phyloP scores from a whole-genome alignment of 225 moss, liverwort and hornwort genomes.

The Pseudoscleropodium purum region DNA sequence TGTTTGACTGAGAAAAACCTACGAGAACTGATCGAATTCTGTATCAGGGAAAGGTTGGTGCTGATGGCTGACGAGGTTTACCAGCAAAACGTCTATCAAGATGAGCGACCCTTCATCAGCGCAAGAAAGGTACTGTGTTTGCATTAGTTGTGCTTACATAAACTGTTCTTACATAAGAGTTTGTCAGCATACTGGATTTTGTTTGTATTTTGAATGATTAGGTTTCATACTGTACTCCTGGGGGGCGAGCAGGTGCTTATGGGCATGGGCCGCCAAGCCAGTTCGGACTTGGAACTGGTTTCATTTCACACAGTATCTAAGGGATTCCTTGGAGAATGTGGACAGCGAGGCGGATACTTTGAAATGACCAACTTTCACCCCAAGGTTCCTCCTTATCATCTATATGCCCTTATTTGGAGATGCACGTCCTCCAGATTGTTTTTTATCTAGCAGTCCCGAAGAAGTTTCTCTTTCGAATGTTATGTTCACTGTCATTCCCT shows the following conservation, averaged over 20 bases:
- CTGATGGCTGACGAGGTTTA: slow-evolving; percentile 88
- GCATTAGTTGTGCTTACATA: not conserved
- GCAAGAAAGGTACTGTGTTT: slow-evolving; percentile 58
- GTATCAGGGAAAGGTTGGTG: slow-evolving; percentile 60
- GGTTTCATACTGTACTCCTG: not conserved
- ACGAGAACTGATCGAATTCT: slow-evolving; percentile 65
- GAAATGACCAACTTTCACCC: slow-evolving; percentile 92
- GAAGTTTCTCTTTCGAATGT: not conserved
- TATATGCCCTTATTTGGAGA: not conserved
- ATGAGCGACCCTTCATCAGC: slow-evolving; percentile 78
- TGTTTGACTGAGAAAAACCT: slow-evolving; percentile 61
- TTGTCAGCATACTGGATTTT: not conserved
- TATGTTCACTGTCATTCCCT: not conserved
- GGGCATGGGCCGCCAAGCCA: slow-evolving; percentile 49
- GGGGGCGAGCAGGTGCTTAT: slow-evolving; percentile 41
- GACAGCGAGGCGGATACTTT: slow-evolving; percentile 86
- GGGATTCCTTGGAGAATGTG: slow-evolving; percentile 84
- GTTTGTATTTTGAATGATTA: not conserved
- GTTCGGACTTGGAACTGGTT: slow-evolving; percentile 57
- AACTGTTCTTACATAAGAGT: not conserved
- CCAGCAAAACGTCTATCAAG: slow-evolving; percentile 86
- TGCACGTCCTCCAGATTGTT: not conserved
- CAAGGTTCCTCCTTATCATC: slow-evolving; percentile 14
- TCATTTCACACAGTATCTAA: slow-evolving; percentile 86
- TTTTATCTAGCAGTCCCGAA: not conserved